Evolutionary conservation across 768 basidiomycete genomes (phyloP).

Genomic region (Lactarius evosmus): DNA sequence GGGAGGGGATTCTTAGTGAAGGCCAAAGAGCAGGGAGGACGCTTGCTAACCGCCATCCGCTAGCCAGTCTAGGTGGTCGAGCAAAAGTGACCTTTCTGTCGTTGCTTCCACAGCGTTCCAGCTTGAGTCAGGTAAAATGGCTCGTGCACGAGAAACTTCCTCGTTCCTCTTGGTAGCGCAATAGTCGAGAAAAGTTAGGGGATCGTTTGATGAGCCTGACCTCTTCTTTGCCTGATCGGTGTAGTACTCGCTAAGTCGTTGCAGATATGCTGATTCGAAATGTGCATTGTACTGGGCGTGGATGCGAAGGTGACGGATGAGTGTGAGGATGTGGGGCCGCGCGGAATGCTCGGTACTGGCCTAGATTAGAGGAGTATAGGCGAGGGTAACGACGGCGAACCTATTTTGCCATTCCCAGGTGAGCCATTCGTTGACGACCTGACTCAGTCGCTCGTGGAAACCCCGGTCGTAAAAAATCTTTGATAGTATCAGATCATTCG

Average conservation of each 20-base stretch:
- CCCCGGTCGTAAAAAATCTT: conserved; percentile 18
- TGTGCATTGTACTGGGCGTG: conserved; percentile 53
- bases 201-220: conserved; percentile 40
- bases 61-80: conserved; percentile 43
- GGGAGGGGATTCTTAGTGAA: not conserved
- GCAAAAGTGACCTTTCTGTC: conserved; percentile 53
- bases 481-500: conserved; percentile 10
- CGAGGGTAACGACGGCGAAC: conserved; percentile 13
- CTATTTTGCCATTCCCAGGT: conserved; percentile 21
- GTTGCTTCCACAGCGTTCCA: conserved; percentile 50
- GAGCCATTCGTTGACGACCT: conserved; percentile 24
- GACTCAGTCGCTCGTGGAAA: not conserved
- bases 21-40: no score
- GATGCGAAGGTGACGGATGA: conserved; percentile 55
- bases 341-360: conserved; percentile 40
- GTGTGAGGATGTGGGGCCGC: conserved; percentile 43
- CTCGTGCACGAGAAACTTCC: conserved; percentile 54
- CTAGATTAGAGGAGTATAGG: not conserved
- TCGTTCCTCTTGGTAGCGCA: conserved; percentile 47
- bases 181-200: conserved; percentile 54
- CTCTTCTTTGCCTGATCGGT: conserved; percentile 44
- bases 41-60: conserved; percentile 38
- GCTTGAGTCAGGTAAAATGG: conserved; percentile 49
- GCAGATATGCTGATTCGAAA: conserved; percentile 57
- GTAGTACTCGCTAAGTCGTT: conserved; percentile 53